Evolutionary conservation across 768 basidiomycete genomes (phyloP).

Genomic region (Fomitopsis serialis): DNA sequence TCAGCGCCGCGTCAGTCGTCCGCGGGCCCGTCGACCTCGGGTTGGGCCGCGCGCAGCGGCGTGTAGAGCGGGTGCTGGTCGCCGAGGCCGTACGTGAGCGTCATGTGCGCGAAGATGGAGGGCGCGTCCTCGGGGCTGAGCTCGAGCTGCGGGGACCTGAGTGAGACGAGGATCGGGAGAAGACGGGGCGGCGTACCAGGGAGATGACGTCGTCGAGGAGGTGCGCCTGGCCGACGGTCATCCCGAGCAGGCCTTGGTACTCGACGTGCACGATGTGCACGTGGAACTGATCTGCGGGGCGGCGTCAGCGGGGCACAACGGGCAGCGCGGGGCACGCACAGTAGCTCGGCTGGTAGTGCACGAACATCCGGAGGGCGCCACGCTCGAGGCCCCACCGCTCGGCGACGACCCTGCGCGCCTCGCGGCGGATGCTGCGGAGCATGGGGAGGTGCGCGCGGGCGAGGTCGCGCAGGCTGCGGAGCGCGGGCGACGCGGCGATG

Average conservation of each 20-base stretch:
- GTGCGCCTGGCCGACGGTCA: slow-evolving; percentile 88
- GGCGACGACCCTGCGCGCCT: slow-evolving; percentile 46
- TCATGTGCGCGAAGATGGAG: slow-evolving; percentile 62
- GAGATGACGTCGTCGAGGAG: slow-evolving; percentile 90
- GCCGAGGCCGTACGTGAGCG: slow-evolving; percentile 79
- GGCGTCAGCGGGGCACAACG: neutral
- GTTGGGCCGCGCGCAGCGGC: slow-evolving; percentile 13
- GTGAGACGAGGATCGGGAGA: neutral
- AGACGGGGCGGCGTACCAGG: slow-evolving; percentile 42
- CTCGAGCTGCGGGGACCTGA: slow-evolving; percentile 49
- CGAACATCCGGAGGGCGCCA: slow-evolving; percentile 68
- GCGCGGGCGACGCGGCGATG: slow-evolving; percentile 53
- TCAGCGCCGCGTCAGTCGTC: too few species aligned
- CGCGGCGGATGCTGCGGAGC: slow-evolving; percentile 56
- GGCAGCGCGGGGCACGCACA: slow-evolving; percentile 58
- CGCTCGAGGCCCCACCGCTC: slow-evolving; percentile 61
- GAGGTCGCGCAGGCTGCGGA: slow-evolving; percentile 78
- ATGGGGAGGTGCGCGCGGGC: slow-evolving; percentile 56
- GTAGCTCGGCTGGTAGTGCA: slow-evolving; percentile 96
- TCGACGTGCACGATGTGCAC: slow-evolving; percentile 86
- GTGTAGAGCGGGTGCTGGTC: slow-evolving; percentile 68
- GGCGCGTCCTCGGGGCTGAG: slow-evolving; percentile 39
- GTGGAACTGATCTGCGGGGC: slow-evolving; percentile 78
- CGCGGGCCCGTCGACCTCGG: slow-evolving; percentile 5
- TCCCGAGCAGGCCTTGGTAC: slow-evolving; percentile 55